A percentile compares a stretch with the other conserved stretches of the same genome.
Evolutionary conservation across 1,139 yeast genomes (phyloP).

Genomic region (Yarrowia galli): DNA sequence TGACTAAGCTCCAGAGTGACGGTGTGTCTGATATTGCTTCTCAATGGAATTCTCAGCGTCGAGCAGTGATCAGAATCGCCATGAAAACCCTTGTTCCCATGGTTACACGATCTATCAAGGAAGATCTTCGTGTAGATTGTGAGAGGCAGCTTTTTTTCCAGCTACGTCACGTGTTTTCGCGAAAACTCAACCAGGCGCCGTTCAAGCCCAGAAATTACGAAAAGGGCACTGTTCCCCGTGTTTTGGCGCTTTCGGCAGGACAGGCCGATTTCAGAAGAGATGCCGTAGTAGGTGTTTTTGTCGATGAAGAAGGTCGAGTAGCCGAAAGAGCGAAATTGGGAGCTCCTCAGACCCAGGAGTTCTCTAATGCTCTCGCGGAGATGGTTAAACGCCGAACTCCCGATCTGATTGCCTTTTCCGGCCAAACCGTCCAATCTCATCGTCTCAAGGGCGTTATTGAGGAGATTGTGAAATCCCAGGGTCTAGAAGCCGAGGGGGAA

Average conservation of each 20-base stretch:
- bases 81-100: constrained; percentile 71
- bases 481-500: constrained; percentile 50
- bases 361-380: constrained; percentile 67
- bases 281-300: constrained; percentile 82
- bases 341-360: constrained; percentile 65
- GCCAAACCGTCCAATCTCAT: constrained; percentile 78
- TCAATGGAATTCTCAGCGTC: constrained; percentile 84
- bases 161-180: constrained; percentile 71
- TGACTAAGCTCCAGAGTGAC: constrained; percentile 75
- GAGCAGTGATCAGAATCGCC: constrained; percentile 68
- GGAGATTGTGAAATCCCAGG: constrained; percentile 63
- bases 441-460: constrained; percentile 65
- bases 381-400: constrained; percentile 65
- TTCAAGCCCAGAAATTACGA: constrained; percentile 79
- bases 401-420: constrained; percentile 89
- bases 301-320: constrained; percentile 82
- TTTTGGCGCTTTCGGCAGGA: constrained; percentile 83
- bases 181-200: constrained; percentile 90
- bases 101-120: constrained; percentile 80
- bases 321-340: constrained; percentile 80
- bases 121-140: constrained; percentile 79
- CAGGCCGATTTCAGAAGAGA: constrained; percentile 80
- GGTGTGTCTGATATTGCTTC: constrained; percentile 81
- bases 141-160: constrained; percentile 72
- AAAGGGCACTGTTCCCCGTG: constrained; percentile 83